These are phyloP conservation scores for Phytophthora palmivora DNA, from an alignment of 352 stramenopile species.

Conservation along the genomic window DNA sequence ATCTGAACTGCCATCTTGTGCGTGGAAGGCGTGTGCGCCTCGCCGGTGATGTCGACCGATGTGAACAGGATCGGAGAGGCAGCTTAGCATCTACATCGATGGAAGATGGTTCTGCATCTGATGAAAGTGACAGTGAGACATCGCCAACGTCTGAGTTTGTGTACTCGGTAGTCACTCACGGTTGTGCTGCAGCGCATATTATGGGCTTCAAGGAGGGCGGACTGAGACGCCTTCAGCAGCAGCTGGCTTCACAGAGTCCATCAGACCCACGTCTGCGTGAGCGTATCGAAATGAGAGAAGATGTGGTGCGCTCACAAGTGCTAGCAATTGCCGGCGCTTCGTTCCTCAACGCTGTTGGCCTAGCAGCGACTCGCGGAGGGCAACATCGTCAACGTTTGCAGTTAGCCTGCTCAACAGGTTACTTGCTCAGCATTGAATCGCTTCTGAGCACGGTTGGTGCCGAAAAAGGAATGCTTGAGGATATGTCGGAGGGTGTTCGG, in stretches of 20 bases:
- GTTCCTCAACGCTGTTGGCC: constrained; percentile 74
- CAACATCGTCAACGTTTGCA: constrained; percentile 65
- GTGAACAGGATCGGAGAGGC: constrained; percentile 29
- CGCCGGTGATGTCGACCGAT: constrained; percentile 39
- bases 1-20: constrained; percentile 85
- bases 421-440: constrained; percentile 94
- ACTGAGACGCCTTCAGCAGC: constrained; percentile 62
- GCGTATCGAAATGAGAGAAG: constrained; percentile 80
- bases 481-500: constrained; percentile 88
- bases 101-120: constrained; percentile 38
- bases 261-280: constrained; percentile 60
- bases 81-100: constrained; percentile 41
- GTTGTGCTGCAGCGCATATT: constrained; percentile 77
- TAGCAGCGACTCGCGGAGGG: constrained; percentile 66
- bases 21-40: constrained; percentile 67
- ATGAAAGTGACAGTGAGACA: constrained; percentile 49
- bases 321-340: constrained; percentile 74
- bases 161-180: constrained; percentile 81
- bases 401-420: constrained; percentile 77
- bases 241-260: constrained; percentile 49
- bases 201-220: constrained; percentile 89
- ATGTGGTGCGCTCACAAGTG: constrained; percentile 82
- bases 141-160: constrained; percentile 53
- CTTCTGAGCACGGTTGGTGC: constrained; percentile 94
- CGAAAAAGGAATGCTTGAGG: constrained; percentile 97